Evolutionary conservation across 345 rosid genomes (phyloP).

Genomic region (Acer yangbiense): DNA sequence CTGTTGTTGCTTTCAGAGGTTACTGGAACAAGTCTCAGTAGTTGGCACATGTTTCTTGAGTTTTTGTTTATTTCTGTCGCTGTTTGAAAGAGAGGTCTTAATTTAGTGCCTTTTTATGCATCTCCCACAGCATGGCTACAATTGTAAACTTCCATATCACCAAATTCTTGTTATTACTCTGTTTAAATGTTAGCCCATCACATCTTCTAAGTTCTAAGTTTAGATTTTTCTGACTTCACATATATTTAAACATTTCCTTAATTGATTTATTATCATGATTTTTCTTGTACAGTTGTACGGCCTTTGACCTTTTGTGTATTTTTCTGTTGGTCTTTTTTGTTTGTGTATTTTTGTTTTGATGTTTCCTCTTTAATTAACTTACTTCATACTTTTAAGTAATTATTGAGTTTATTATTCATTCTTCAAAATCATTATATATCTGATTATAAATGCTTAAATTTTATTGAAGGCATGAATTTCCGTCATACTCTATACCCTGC

Average conservation of each 20-base stretch:
- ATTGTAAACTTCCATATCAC: neutral
- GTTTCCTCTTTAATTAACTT: neutral
- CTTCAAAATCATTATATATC: slow-evolving; percentile 7
- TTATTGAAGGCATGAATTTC: slow-evolving; percentile 69
- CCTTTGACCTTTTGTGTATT: neutral
- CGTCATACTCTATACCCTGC: slow-evolving; percentile 85
- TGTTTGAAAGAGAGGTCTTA: neutral
- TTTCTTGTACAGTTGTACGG: neutral
- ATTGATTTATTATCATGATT: neutral
- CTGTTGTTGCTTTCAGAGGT: neutral
- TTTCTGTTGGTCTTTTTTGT: neutral
- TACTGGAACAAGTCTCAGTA: neutral
- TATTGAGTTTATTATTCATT: neutral
- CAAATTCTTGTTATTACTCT: neutral
- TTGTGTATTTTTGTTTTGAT: neutral
- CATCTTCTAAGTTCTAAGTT: neutral
- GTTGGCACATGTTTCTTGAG: neutral
- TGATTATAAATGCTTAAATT: slow-evolving; percentile 12
- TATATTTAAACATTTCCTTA: neutral
- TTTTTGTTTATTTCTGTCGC: neutral
- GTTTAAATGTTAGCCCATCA: neutral
- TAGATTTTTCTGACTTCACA: neutral
- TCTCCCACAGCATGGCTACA: neutral
- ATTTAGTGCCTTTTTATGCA: neutral
- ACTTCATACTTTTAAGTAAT: neutral